These are phyloP conservation scores for Haplographium delicatum DNA, from an alignment of 495 filamentous ascomycete genomes.

Conservation along the genomic window DNA sequence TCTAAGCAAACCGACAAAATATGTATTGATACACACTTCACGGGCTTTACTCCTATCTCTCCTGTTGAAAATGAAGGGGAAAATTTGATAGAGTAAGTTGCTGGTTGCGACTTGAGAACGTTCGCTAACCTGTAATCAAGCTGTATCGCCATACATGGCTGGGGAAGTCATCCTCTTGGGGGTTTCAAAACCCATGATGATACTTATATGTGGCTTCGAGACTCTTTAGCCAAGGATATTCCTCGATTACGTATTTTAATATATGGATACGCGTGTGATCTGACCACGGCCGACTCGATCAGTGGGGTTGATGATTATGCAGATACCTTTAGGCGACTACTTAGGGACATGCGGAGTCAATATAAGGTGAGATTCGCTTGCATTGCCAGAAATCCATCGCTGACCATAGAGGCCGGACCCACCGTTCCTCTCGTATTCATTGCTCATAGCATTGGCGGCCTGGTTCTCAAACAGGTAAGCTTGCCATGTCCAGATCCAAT, in stretches of 20 bases:
- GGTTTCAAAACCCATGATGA: conserved; percentile 1
- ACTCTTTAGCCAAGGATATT: background rate
- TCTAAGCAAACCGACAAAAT: conserved; percentile 2
- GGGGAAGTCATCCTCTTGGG: conserved; percentile 1
- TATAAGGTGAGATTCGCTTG: background rate
- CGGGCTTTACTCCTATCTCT: conserved; percentile 4
- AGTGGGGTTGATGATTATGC: conserved; percentile 3
- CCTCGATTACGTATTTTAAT: background rate
- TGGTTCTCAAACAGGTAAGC: conserved; percentile 36
- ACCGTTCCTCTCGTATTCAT: conserved; percentile 55
- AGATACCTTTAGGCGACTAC: background rate
- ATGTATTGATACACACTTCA: conserved; percentile 8
- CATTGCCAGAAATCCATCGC: background rate
- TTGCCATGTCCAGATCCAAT: conserved; percentile 4
- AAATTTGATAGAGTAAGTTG: conserved; percentile 6
- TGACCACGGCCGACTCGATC: background rate
- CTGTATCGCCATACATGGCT: background rate
- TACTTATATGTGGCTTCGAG: conserved; percentile 1
- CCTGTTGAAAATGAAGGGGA: conserved; percentile 1
- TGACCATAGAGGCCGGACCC: conserved; percentile 1
- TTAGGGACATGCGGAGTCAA: background rate
- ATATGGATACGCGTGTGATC: conserved; percentile 1
- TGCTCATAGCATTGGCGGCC: conserved; percentile 61
- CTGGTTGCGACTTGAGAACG: background rate
- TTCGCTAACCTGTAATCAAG: background rate